Percentiles rank a stretch among this genome's conserved stretches.
phyloP scores from a whole-genome alignment of 1,284 basidiomycete genomes.

The Malassezia vespertilionis region DNA sequence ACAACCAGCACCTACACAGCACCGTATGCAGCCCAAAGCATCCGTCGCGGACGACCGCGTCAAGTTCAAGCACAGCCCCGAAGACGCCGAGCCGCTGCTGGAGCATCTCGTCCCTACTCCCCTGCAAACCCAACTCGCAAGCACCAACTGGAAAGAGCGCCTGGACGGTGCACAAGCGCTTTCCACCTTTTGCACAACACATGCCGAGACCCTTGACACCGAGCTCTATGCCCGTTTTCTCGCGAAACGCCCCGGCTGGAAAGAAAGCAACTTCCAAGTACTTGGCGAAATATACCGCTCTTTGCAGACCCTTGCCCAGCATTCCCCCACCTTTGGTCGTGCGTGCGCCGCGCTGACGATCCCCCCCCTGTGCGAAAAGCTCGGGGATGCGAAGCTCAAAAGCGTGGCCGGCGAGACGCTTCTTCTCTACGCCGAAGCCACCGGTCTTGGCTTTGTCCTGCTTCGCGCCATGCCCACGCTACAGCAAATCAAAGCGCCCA shows the following conservation, averaged over 20 bases:
- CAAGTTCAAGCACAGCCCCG: conserved; percentile 79
- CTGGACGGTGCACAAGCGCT: conserved; percentile 78
- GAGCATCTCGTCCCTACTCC: conserved; percentile 63
- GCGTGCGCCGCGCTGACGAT: conserved; percentile 73
- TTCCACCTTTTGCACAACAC: conserved; percentile 66
- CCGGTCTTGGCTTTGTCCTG: conserved; percentile 85
- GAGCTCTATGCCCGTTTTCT: conserved; percentile 84
- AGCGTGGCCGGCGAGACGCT: conserved; percentile 89
- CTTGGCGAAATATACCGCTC: conserved; percentile 27
- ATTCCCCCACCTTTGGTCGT: conserved; percentile 70
- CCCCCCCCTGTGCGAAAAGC: conserved; percentile 80
- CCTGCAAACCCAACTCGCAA: conserved; percentile 64
- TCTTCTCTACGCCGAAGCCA: conserved; percentile 72
- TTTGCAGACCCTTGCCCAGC: conserved; percentile 60
- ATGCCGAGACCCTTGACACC: conserved; percentile 63
- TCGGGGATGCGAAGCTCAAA: conserved; percentile 93
- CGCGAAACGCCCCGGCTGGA: conserved; percentile 82
- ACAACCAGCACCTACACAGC: too few species aligned
- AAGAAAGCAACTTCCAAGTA: conserved; percentile 91
- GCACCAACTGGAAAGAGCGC: conserved; percentile 85
- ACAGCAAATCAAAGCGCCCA: conserved; percentile 65
- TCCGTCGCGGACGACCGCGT: conserved; percentile 60
- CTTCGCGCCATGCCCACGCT: conserved; percentile 55
- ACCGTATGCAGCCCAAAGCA: too few species aligned
- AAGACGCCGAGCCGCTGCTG: conserved; percentile 79